These are phyloP conservation scores for Solanum acaule DNA, from an alignment of 257 asterid genomes.

Conservation along the genomic window DNA sequence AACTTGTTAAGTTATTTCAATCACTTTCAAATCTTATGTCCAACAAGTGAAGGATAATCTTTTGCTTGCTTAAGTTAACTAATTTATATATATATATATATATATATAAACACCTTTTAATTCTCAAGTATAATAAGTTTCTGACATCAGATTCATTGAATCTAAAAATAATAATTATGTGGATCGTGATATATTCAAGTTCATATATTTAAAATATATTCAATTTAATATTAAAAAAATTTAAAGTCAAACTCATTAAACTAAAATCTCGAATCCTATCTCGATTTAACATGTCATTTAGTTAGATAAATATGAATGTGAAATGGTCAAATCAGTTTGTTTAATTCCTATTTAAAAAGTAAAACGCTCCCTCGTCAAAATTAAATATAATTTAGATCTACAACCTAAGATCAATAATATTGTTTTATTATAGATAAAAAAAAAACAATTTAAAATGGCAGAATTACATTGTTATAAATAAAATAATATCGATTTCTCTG, in stretches of 20 bases:
- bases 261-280: background rate
- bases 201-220: background rate
- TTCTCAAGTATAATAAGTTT: background rate
- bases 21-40: constrained; percentile 22
- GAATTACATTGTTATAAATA: background rate
- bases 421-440: background rate
- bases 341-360: background rate
- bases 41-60: constrained; percentile 10
- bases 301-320: background rate
- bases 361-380: background rate
- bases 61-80: constrained; percentile 30
- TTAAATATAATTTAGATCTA: background rate
- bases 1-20: constrained; percentile 8
- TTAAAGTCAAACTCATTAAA: background rate
- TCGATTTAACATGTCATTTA: background rate
- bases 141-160: background rate
- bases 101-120: background rate
- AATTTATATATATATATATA: background rate
- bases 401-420: background rate
- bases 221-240: background rate
- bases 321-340: background rate
- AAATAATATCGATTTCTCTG: background rate
- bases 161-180: no score
- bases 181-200: background rate
- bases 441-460: background rate